phyloP scores from a whole-genome alignment of 345 rosid species.

The Syzygium aqueum region DNA sequence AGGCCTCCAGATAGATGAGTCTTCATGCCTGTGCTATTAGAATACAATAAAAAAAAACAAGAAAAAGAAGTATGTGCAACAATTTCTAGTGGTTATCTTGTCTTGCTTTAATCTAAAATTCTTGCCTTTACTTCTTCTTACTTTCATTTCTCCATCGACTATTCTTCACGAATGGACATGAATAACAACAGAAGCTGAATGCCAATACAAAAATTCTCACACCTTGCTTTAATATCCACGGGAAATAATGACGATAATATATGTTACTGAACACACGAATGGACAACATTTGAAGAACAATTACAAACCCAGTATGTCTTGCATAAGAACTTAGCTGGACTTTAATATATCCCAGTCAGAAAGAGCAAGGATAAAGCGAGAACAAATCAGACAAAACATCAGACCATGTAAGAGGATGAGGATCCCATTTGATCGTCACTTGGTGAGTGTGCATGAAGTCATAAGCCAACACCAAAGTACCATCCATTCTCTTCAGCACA shows the following conservation, averaged over 20 bases:
- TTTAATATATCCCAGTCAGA: constrained; percentile 3
- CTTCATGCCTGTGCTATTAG: too few species aligned
- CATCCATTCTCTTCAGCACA: too few species aligned
- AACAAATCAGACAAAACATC: too few species aligned
- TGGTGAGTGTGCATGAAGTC: too few species aligned
- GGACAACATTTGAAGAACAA: background rate
- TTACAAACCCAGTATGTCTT: background rate
- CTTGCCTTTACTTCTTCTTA: background rate
- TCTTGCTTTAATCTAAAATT: background rate
- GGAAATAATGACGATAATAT: too few species aligned
- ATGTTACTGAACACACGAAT: background rate
- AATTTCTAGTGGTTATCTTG: background rate
- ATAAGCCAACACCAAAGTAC: too few species aligned
- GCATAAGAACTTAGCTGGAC: background rate
- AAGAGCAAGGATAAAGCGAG: background rate
- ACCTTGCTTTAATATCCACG: too few species aligned
- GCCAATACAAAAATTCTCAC: background rate
- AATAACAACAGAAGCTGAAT: background rate
- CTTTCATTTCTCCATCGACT: background rate
- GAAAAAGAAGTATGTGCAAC: background rate
- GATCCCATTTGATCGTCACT: too few species aligned
- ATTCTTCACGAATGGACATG: background rate
- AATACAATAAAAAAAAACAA: too few species aligned
- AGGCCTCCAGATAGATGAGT: too few species aligned
- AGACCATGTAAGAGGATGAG: too few species aligned